Evolutionary conservation across 2,329 filamentous ascomycete genomes (phyloP), one percentile per base, ranked within the genome.

Genomic region (Trichoderma pleuroti): DNA sequence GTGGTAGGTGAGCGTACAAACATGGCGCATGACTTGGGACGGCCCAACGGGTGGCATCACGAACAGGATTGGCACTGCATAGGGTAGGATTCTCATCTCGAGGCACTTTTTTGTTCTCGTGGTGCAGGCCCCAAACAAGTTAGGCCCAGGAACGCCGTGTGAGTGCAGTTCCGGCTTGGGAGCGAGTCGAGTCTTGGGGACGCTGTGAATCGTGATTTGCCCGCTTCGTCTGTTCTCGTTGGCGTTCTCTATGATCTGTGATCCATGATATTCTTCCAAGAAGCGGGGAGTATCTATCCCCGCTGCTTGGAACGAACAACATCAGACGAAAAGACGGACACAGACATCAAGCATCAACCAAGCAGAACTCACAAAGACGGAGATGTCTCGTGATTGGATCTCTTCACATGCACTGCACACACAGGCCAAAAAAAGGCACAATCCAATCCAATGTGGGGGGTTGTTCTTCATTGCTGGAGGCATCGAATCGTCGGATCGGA

Each of bases 91-190:
- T 61, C 39, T 34, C 36, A 36, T 39, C 65, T 68, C 21, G 56
- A 49, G 28, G 54, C 54, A 34, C 54, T 68, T 24, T 42, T 52
- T 52, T 42, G 36, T 61, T 68, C 65, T 68, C 65, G 65, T 68
- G 65, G 56, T 21, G 65, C 39, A 68, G 11, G 12, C 30, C 56
- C 21, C 36, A 28, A 52, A 36, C 5, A 36, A 68, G 65, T 52
- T 61, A 68, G 65, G 18, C 16, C 39, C 65, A 68, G 65, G 65
- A 68, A 68, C 65, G 56, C 34, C 14, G 39, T 56, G 46, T 26
- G 10, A 52, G 42, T 21, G 14, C n/a, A 52, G 42, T 21, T 21
- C 28, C 62, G 46, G 62, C 18, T 54, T 24, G 4, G 61, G 12
- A 26, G 14, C 7, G 46, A 21, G n/a, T 28, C 7, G 46, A 21